These are phyloP conservation scores for Starmerella sirachaensis DNA, from an alignment of 805 yeast species.

Conservation along the genomic window DNA sequence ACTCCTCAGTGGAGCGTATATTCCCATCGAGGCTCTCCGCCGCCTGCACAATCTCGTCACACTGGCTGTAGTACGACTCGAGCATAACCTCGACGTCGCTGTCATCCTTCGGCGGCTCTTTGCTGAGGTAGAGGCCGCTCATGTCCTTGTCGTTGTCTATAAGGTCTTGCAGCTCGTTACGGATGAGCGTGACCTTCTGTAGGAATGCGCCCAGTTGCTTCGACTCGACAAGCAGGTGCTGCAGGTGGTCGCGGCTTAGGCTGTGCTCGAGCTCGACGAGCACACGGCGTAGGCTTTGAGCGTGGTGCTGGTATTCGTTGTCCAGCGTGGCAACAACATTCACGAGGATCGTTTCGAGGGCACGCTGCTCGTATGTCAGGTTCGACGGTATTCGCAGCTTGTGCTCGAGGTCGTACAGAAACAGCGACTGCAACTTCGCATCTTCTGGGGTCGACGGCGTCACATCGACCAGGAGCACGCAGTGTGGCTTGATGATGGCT, in stretches of 20 bases:
- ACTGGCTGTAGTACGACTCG: conserved; percentile 81
- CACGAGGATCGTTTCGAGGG: conserved; percentile 74
- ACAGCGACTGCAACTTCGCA: conserved; percentile 57
- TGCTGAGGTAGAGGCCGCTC: conserved; percentile 69
- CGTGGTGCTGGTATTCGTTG: conserved; percentile 78
- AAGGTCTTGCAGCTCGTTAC: conserved; percentile 75
- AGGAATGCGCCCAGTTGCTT: conserved; percentile 74
- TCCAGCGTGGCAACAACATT: conserved; percentile 67
- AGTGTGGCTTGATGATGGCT: conserved; percentile 71
- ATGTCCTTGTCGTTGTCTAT: conserved; percentile 80
- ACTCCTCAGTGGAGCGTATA: conserved; percentile 86
- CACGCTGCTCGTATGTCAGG: conserved; percentile 81
- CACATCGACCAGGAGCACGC: conserved; percentile 75
- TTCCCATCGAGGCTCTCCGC: conserved; percentile 68
- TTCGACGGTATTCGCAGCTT: conserved; percentile 40
- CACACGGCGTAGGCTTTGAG: conserved; percentile 61
- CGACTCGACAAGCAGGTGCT: conserved; percentile 69
- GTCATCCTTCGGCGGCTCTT: conserved; percentile 43
- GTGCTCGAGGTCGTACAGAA: conserved; percentile 68
- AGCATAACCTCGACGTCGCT: conserved; percentile 80
- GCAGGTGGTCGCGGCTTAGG: conserved; percentile 65
- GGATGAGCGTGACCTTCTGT: conserved; percentile 68
- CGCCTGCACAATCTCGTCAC: conserved; percentile 89
- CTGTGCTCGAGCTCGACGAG: conserved; percentile 67
- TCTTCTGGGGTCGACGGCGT: conserved; percentile 34